phyloP scores from a whole-genome alignment of 1,284 basidiomycete species.

The Sporisorium graminicola region DNA sequence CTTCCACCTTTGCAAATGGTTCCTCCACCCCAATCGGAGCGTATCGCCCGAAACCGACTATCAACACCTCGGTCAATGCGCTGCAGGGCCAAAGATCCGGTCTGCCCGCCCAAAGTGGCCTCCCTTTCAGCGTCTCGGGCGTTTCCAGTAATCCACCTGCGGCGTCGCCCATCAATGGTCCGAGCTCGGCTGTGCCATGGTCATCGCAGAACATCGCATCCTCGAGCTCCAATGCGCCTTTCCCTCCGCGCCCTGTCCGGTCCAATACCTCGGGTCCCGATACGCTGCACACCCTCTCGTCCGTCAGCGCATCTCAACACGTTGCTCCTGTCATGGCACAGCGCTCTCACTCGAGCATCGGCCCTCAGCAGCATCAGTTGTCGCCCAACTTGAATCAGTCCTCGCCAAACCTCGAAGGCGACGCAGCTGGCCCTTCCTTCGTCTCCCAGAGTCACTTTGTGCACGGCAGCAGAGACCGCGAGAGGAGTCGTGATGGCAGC shows the following conservation, averaged over 20 bases:
- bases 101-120: constrained; percentile 29
- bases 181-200: constrained; percentile 35
- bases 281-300: constrained; percentile 31
- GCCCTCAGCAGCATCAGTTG: constrained; percentile 44
- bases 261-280: constrained; percentile 52
- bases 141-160: constrained; percentile 23
- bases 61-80: constrained; percentile 30
- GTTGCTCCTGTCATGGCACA: constrained; percentile 40
- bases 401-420: constrained; percentile 44
- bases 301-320: constrained; percentile 33
- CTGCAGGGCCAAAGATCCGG: constrained; percentile 28
- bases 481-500: constrained; percentile 47
- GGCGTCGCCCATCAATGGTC: constrained; percentile 25
- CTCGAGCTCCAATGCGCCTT: constrained; percentile 15
- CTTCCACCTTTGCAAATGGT: constrained; percentile 30
- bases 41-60: constrained; percentile 40
- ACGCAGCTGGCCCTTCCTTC: constrained; percentile 10
- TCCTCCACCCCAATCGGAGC: constrained; percentile 22
- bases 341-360: constrained; percentile 52
- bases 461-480: constrained; percentile 34
- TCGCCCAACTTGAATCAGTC: constrained; percentile 45
- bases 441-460: constrained; percentile 54
- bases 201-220: constrained; percentile 18
- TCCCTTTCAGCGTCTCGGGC: constrained; percentile 34
- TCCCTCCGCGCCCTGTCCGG: constrained; percentile 47